phyloP scores from a whole-genome alignment of 768 basidiomycete genomes.

The Phlebiopsis gigantea region DNA sequence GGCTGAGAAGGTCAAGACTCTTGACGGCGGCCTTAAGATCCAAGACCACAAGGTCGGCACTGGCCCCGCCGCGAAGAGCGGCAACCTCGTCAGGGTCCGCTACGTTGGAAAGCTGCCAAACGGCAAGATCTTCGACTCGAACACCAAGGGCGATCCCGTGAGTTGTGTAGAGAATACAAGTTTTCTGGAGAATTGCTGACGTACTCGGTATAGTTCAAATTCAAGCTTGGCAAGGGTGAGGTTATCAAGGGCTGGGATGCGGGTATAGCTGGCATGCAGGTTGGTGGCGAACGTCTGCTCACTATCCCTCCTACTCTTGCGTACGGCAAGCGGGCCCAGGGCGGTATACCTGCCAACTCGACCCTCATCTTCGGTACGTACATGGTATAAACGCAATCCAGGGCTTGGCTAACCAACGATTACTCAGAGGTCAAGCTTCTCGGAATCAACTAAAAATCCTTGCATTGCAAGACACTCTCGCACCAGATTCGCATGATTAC shows the following conservation, averaged over 20 bases:
- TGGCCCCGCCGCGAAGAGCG: slow-evolving; percentile 84
- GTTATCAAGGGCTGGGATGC: slow-evolving; percentile 97
- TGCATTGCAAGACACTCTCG: not conserved
- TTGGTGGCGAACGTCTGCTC: slow-evolving; percentile 81
- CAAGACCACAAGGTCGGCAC: slow-evolving; percentile 73
- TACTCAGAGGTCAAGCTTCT: slow-evolving; percentile 66
- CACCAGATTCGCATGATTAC: not conserved
- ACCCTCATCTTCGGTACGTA: slow-evolving; percentile 76
- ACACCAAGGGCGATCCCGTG: slow-evolving; percentile 83
- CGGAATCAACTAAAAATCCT: slow-evolving; percentile 49
- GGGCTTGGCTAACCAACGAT: slow-evolving; percentile 1
- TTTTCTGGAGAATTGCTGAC: slow-evolving; percentile 13
- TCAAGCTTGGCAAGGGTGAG: slow-evolving; percentile 69
- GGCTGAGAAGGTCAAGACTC: slow-evolving; percentile 27
- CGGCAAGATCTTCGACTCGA: slow-evolving; percentile 75
- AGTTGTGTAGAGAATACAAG: slow-evolving; percentile 23
- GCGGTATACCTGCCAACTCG: slow-evolving; percentile 71
- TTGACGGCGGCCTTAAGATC: slow-evolving; percentile 57
- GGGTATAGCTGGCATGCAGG: slow-evolving; percentile 89
- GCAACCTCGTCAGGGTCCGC: slow-evolving; percentile 77
- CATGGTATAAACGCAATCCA: not conserved
- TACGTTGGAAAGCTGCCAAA: slow-evolving; percentile 88
- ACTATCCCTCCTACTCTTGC: slow-evolving; percentile 66
- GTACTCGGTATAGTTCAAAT: slow-evolving; percentile 25
- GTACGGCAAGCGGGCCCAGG: slow-evolving; percentile 62